Evolutionary conservation across 164 flowering plant species (phyloP), one percentile per base, ranked within the genome.

Genomic region (Piper longum): DNA sequence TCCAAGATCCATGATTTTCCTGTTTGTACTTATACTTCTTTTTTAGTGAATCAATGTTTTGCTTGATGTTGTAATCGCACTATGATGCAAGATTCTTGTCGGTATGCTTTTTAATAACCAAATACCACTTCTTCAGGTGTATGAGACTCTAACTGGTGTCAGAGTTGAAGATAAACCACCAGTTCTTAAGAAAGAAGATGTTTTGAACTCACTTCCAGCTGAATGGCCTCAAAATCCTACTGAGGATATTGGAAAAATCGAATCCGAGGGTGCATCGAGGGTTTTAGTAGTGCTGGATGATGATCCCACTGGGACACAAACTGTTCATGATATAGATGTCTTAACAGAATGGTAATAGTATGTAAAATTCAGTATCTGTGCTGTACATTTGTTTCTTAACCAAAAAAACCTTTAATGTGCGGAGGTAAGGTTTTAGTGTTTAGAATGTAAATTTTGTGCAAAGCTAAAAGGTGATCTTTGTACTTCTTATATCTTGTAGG

Each of bases 261-360:
- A 66, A 69, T 42, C 54, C 54, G 69, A 77, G 72, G 75, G 65
- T 51, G 79, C 74, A 64, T 72, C 78, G 54, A 87, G 86, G 69
- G 78, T 84, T 64, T 77, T 95, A 75, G 80, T 95, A 70, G 99
- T 90, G 68, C 81, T 95, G 64, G 99, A 95, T 80, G 99, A 95
- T 78, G 99, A 95, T 72, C 99, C 99, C 48, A 95, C 99, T 58
- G 99, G 99, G 70, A 95, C 99, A 41, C 97, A 95, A 72, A 95
- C 99, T 68, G 99, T 95, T 77, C 93, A 95, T 70, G 89, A 89
- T 67, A 80, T 91, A 66, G 91, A 87, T 59, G 99, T 91, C n/a
- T 75, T 95, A 67, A 91, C 95, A 64, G 99, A 95, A 75, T 95
- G 99, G 99, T 87, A 69, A 74, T 81, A 67, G 36, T 26, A 1